Conservation (phyloP, 1,139 yeast genomes). For the Yamadazyma triangularis region DNA sequence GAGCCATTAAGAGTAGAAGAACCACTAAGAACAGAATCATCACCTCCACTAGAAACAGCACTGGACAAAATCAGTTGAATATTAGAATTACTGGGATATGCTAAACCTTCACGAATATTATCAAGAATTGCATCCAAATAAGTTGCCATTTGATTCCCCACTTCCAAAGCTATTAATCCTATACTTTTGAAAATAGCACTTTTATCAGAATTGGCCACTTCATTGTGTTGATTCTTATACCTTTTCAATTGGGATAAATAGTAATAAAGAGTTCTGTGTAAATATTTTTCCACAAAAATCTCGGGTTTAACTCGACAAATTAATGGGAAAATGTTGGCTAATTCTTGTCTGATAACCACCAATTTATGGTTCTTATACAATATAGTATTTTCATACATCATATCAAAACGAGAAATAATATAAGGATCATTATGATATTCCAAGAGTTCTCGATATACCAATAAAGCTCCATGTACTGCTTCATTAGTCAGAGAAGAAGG, state of each 20-base stretch:
- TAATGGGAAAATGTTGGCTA: conserved; percentile 76
- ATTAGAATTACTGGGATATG: conserved; percentile 37
- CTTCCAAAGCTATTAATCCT: conserved; percentile 81
- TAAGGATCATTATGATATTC: conserved; percentile 58
- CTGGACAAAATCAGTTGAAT: conserved; percentile 42
- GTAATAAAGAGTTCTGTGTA: conserved; percentile 76
- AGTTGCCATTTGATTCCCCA: conserved; percentile 82
- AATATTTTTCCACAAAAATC: conserved; percentile 72
- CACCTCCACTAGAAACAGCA: conserved; percentile 30
- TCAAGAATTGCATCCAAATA: conserved; percentile 84
- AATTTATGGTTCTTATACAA: conserved; percentile 76
- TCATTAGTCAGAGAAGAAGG: conserved; percentile 45
- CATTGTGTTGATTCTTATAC: conserved; percentile 45
- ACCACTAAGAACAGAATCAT: conserved; percentile 11
- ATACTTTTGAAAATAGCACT: conserved; percentile 76
- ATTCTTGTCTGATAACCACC: conserved; percentile 72
- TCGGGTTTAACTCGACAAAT: conserved; percentile 76
- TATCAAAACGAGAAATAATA: conserved; percentile 54
- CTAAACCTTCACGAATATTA: conserved; percentile 77
- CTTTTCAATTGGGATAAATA: conserved; percentile 76
- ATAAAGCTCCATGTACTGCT: conserved; percentile 76
- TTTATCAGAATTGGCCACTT: conserved; percentile 52
- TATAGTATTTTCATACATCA: conserved; percentile 72
- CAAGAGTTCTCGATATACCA: conserved; percentile 81
- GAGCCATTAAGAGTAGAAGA: conserved; percentile 1